phyloP scores from a whole-genome alignment of 2,329 filamentous ascomycete species.

The Fusarium sp. region DNA sequence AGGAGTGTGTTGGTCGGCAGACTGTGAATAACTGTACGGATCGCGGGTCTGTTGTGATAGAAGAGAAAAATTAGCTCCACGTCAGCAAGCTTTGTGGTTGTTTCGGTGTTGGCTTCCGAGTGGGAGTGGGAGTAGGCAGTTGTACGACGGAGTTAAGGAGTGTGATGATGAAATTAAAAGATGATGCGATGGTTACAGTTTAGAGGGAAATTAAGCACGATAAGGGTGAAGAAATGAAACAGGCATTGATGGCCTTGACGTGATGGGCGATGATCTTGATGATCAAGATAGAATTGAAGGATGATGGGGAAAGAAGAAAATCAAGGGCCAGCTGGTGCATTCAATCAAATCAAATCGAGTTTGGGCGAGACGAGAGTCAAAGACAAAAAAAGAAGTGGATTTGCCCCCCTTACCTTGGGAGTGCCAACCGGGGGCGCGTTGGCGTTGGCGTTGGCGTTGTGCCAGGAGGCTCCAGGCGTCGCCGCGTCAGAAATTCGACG shows the following conservation, averaged over 20 bases:
- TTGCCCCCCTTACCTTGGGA: slow-evolving; percentile 63
- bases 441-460: slow-evolving; percentile 52
- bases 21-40: slow-evolving; percentile 63
- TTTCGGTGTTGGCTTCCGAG: slow-evolving; percentile 29
- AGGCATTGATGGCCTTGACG: slow-evolving; percentile 45
- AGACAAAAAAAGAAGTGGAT: slow-evolving; percentile 51
- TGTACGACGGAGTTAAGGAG: slow-evolving; percentile 37
- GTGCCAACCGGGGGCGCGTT: slow-evolving; percentile 59
- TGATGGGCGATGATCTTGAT: slow-evolving; percentile 29
- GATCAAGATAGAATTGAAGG: slow-evolving; percentile 32
- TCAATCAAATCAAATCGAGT: slow-evolving; percentile 42
- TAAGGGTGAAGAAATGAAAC: slow-evolving; percentile 26
- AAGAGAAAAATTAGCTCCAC: slow-evolving; percentile 48
- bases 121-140: slow-evolving; percentile 32
- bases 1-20: slow-evolving; percentile 59
- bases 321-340: slow-evolving; percentile 38
- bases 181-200: slow-evolving; percentile 27
- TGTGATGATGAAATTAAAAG: slow-evolving; percentile 44
- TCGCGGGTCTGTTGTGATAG: slow-evolving; percentile 62
- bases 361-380: slow-evolving; percentile 44
- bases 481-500: slow-evolving; percentile 61
- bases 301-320: slow-evolving; percentile 36
- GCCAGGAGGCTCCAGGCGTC: slow-evolving; percentile 57
- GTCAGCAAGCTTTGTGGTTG: slow-evolving; percentile 47
- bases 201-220: slow-evolving; percentile 29